These are phyloP conservation scores for Nemania sp. DNA, from an alignment of 2,329 filamentous ascomycete genomes.

Conservation along the genomic window DNA sequence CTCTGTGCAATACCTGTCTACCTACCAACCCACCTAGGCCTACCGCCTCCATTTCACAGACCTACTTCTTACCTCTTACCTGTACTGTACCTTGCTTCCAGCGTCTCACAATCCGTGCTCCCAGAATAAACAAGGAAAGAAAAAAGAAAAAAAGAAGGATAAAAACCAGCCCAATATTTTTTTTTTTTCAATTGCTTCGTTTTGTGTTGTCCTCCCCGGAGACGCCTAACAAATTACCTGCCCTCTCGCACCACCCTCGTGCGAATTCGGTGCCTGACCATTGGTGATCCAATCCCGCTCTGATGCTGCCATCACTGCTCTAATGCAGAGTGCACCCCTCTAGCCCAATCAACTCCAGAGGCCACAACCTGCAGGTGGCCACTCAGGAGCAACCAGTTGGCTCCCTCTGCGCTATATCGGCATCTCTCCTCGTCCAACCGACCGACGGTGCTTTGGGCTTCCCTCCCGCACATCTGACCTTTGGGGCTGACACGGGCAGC, in stretches of 20 bases:
- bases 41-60: no score
- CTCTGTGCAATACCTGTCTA: neutral
- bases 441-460: slow-evolving; percentile 43
- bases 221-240: slow-evolving; percentile 35
- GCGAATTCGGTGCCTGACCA: slow-evolving; percentile 44
- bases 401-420: slow-evolving; percentile 48
- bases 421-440: slow-evolving; percentile 47
- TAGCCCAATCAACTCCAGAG: slow-evolving; percentile 49
- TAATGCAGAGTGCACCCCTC: slow-evolving; percentile 48
- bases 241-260: slow-evolving; percentile 44
- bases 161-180: neutral
- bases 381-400: slow-evolving; percentile 53
- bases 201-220: slow-evolving; percentile 10
- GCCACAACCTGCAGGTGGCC: slow-evolving; percentile 47
- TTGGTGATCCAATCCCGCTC: slow-evolving; percentile 45
- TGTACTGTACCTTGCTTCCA: neutral
- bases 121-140: no score
- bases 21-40: neutral
- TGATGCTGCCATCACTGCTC: slow-evolving; percentile 50
- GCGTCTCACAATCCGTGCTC: neutral
- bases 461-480: slow-evolving; percentile 45
- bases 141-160: no score
- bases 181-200: slow-evolving; percentile 23
- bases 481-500: slow-evolving; percentile 46
- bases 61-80: no score